These are phyloP conservation scores for Chimonanthus salicifolius DNA, from an alignment of 164 flowering plant genomes.

Conservation along the genomic window DNA sequence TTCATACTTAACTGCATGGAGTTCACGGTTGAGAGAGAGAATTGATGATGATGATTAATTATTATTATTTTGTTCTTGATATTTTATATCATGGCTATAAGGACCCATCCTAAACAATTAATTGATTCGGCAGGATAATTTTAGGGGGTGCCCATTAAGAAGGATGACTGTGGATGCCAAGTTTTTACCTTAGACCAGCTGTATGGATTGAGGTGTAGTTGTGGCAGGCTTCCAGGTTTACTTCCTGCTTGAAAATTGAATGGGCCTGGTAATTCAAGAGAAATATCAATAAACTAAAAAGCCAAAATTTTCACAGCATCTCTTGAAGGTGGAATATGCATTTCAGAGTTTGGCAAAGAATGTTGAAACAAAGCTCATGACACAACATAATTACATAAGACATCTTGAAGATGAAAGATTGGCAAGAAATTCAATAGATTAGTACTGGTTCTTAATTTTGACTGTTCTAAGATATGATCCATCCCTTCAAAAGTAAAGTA, in stretches of 20 bases:
- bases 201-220: constrained; percentile 70
- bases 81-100: too few species aligned
- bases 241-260: constrained; percentile 65
- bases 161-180: background rate
- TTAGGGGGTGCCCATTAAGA: background rate
- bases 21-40: too few species aligned
- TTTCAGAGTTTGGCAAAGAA: background rate
- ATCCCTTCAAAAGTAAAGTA: background rate
- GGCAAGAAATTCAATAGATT: background rate
- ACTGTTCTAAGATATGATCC: background rate
- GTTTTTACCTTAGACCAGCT: constrained; percentile 84
- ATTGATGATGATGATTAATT: too few species aligned
- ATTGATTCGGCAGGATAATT: background rate
- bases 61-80: too few species aligned
- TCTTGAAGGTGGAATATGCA: too few species aligned
- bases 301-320: too few species aligned
- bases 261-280: constrained; percentile 53
- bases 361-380: background rate
- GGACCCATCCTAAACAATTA: background rate
- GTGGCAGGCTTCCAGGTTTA: constrained; percentile 40
- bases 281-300: background rate
- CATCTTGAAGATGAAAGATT: background rate
- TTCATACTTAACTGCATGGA: too few species aligned
- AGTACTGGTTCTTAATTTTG: background rate
- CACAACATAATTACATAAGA: background rate